A percentile compares a stretch with the other conserved stretches of the same genome.
These are phyloP conservation scores for Rubroboletus pulcherrimus DNA, from an alignment of 768 basidiomycete species.

Conservation along the genomic window DNA sequence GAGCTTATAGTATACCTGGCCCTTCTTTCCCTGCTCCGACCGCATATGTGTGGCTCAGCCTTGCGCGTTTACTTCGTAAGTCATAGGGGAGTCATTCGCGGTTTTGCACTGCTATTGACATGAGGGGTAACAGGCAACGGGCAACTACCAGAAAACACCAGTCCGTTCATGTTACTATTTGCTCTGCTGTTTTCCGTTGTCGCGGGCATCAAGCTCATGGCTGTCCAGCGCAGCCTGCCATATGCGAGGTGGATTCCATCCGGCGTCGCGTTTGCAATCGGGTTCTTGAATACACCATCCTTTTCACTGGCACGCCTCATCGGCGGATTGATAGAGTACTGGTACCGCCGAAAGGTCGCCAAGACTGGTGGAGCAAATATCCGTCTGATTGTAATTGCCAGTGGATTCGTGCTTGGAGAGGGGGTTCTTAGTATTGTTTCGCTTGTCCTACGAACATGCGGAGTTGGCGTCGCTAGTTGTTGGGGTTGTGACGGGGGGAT, in stretches of 20 bases:
- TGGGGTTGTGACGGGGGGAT: conserved; percentile 80
- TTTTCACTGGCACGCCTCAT: conserved; percentile 90
- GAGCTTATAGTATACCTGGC: conserved; percentile 84
- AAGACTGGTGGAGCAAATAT: conserved; percentile 57
- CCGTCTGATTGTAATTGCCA: conserved; percentile 80
- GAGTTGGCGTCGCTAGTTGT: conserved; percentile 75
- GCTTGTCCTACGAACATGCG: conserved; percentile 67
- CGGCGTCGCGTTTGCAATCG: conserved; percentile 92
- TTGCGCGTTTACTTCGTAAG: conserved; percentile 74
- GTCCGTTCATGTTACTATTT: conserved; percentile 75
- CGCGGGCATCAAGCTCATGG: conserved; percentile 63
- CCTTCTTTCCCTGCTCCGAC: conserved; percentile 96
- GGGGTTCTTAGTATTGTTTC: conserved; percentile 84
- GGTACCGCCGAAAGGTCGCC: conserved; percentile 53
- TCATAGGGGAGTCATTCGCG: conserved; percentile 1
- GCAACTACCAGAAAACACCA: conserved; percentile 71
- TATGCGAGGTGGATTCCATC: conserved; percentile 84
- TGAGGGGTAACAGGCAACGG: conserved; percentile 59
- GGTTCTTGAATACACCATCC: conserved; percentile 92
- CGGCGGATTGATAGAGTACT: conserved; percentile 79
- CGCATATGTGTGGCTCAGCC: conserved; percentile 87
- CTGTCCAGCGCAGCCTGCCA: conserved; percentile 43
- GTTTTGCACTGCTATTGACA: background rate
- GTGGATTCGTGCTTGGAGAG: conserved; percentile 94
- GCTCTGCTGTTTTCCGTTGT: conserved; percentile 66